Conservation (phyloP, 257 asterid genomes). For the Solanum phureja region DNA sequence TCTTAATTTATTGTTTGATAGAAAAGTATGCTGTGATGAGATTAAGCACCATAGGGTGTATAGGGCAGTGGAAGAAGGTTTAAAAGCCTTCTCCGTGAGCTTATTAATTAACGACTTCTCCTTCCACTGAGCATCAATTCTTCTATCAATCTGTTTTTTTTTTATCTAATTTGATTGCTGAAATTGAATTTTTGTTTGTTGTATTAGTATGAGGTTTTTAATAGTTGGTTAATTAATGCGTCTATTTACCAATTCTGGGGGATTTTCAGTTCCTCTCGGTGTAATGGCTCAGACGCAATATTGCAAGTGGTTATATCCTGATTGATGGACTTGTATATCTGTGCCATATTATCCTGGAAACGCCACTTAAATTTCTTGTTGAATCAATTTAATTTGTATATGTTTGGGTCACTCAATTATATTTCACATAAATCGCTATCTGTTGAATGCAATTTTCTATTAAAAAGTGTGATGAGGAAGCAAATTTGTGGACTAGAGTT, state of each 20-base stretch:
- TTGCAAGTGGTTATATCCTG: conserved; percentile 61
- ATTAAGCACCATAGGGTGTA: conserved; percentile 19
- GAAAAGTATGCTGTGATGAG: conserved; percentile 35
- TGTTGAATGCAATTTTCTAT: too few species aligned
- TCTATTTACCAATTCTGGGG: conserved; percentile 84
- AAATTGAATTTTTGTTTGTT: too few species aligned
- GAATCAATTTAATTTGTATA: not conserved
- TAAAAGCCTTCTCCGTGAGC: conserved; percentile 32
- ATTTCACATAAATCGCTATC: too few species aligned
- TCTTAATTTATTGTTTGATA: not conserved
- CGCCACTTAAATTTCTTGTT: conserved; percentile 32
- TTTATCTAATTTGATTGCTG: not conserved
- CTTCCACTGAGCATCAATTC: conserved; percentile 43
- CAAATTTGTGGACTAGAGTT: conserved; percentile 30
- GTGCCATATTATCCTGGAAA: conserved; percentile 73
- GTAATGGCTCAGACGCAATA: conserved; percentile 83
- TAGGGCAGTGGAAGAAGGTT: conserved; percentile 38
- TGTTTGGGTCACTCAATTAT: not conserved
- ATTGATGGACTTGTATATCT: conserved; percentile 19
- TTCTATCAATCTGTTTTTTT: not conserved
- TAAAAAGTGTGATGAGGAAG: conserved; percentile 13
- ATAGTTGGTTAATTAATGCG: conserved; percentile 17
- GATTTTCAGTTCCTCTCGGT: conserved; percentile 44
- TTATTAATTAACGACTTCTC: conserved; percentile 36
- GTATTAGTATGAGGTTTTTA: too few species aligned